Evolutionary conservation across 768 basidiomycete genomes (phyloP).

Genomic region (Lactifluus rugatus): DNA sequence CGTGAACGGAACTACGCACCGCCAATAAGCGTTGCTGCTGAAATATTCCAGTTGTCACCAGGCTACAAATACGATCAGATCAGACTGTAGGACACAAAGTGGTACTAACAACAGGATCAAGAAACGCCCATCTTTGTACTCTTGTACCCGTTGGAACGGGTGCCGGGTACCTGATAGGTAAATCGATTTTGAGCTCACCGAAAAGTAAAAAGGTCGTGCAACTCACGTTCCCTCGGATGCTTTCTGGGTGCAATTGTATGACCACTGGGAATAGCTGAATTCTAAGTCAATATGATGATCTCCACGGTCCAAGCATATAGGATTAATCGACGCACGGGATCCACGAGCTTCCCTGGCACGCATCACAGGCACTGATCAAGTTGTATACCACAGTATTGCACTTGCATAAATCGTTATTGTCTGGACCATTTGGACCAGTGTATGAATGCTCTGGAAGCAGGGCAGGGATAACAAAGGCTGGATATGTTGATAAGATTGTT

Average conservation of each 20-base stretch:
- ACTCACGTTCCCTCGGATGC: constrained; percentile 6
- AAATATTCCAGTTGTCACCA: constrained; percentile 3
- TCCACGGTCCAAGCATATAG: not conserved
- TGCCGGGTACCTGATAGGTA: not conserved
- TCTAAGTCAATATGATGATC: not conserved
- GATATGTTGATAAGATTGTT: not conserved
- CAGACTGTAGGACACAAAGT: not conserved
- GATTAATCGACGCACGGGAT: constrained; percentile 1
- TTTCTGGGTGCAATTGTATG: not conserved
- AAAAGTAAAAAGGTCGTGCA: not conserved
- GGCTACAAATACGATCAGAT: not conserved
- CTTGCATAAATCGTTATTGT: constrained; percentile 12
- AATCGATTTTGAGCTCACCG: not conserved
- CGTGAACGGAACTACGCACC: not conserved
- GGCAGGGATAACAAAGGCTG: not conserved
- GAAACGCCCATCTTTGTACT: constrained; percentile 44
- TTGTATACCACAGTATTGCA: constrained; percentile 24
- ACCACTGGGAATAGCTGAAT: constrained; percentile 13
- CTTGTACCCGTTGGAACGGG: constrained; percentile 33
- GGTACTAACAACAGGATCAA: constrained; percentile 31
- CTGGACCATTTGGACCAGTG: constrained; percentile 1
- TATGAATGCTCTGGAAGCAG: constrained; percentile 6
- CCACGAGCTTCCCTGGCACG: constrained; percentile 20
- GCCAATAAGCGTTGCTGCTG: not conserved
- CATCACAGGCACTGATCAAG: constrained; percentile 23